These are phyloP conservation scores for Cladosporium sp. DNA, from an alignment of 2,329 filamentous ascomycete species.

Conservation along the genomic window DNA sequence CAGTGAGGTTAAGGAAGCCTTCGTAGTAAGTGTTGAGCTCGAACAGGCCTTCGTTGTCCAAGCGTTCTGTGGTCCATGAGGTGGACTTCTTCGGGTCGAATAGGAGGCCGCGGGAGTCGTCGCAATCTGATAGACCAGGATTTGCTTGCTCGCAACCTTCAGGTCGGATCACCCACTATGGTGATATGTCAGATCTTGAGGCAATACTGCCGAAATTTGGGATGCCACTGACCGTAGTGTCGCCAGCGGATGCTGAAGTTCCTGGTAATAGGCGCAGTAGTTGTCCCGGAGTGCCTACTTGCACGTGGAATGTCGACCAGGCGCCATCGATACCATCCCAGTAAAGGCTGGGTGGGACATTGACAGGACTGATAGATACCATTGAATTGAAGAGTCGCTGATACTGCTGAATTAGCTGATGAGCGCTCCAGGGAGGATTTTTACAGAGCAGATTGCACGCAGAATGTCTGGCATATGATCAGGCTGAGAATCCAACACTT, in stretches of 20 bases:
- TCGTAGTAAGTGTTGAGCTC: slow-evolving; percentile 27
- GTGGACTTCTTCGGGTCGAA: slow-evolving; percentile 37
- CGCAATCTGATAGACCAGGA: slow-evolving; percentile 29
- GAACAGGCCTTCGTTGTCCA: slow-evolving; percentile 36
- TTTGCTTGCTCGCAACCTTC: slow-evolving; percentile 28
- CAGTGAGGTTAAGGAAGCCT: slow-evolving; percentile 24
- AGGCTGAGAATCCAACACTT: not conserved
- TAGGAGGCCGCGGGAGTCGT: slow-evolving; percentile 25
- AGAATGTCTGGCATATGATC: not conserved
- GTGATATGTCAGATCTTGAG: not conserved
- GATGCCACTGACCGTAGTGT: not conserved
- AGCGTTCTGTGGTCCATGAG: slow-evolving; percentile 38
- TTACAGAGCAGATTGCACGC: not conserved
- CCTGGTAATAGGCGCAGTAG: slow-evolving; percentile 27
- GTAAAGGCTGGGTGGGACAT: slow-evolving; percentile 6
- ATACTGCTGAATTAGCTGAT: not conserved
- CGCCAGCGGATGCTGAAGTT: slow-evolving; percentile 26
- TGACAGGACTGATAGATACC: not conserved
- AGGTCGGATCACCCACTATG: slow-evolving; percentile 25
- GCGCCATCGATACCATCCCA: slow-evolving; percentile 43
- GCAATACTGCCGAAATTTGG: not conserved
- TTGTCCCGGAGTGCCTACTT: slow-evolving; percentile 42
- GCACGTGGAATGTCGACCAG: slow-evolving; percentile 46
- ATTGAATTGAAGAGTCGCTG: not conserved
- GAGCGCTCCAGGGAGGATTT: not conserved